These are phyloP conservation scores for Asclepias syriaca DNA, from an alignment of 257 asterid genomes.

Conservation along the genomic window DNA sequence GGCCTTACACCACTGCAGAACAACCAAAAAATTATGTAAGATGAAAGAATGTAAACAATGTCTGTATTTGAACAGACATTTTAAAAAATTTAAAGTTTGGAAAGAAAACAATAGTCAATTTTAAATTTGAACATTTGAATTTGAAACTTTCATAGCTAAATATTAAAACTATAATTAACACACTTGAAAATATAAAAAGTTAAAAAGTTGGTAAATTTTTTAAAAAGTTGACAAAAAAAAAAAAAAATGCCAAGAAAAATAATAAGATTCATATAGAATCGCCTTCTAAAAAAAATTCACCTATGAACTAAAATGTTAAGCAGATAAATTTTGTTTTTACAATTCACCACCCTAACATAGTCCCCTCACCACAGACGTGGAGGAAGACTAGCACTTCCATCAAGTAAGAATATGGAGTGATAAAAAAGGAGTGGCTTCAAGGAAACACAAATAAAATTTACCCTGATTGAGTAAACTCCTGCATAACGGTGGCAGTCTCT, in stretches of 20 bases:
- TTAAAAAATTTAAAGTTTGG: too few species aligned
- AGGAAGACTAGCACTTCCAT: too few species aligned
- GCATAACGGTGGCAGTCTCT: constrained; percentile 99
- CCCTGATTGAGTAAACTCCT: constrained; percentile 99
- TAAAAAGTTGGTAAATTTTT: too few species aligned
- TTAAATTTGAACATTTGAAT: too few species aligned
- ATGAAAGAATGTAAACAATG: background rate
- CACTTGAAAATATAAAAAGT: too few species aligned
- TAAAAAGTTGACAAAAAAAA: too few species aligned
- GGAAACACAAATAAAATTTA: constrained; percentile 20
- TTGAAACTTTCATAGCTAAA: too few species aligned
- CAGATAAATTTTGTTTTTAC: background rate
- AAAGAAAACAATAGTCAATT: too few species aligned
- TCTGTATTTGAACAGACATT: too few species aligned
- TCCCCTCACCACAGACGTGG: background rate
- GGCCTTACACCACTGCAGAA: constrained; percentile 88
- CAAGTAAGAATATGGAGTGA: background rate
- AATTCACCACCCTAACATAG: background rate
- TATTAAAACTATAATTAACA: too few species aligned
- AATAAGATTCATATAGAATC: background rate
- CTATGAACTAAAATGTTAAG: background rate
- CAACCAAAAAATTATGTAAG: constrained; percentile 16
- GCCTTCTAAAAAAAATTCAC: background rate
- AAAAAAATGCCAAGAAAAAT: too few species aligned
- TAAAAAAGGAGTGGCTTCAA: background rate